Evolutionary conservation across 148 eudicot species (phyloP), one percentile per base, ranked within the genome.

Genomic region (Silene latifolia): DNA sequence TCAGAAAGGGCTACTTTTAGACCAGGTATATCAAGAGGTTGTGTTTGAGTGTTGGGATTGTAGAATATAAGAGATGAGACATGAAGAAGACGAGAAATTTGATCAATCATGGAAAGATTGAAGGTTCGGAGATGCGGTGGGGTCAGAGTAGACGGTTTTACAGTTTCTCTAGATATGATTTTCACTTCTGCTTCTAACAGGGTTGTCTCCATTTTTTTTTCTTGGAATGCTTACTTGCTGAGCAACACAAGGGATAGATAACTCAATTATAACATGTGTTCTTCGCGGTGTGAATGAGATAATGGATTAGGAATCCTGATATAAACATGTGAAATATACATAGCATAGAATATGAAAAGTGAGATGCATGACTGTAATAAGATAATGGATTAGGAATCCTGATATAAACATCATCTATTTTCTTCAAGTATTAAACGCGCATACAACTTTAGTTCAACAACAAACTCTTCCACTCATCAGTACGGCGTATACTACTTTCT

Each of bases 51-150:
- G 69, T 1, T 14, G 46, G 46, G 27, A 13, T 21, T 17, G 47
- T 74, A 63, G 69, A 74, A 46, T 17, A 74, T 5, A 63, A 74
- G 77, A 48, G 60, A 27, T 23, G 77, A 18, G 69, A 63, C 67
- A 48, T 74, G 69, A 24, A 74, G 12, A 0, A 42, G 42, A 42
- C 60, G 21, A 25, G 46, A 23, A 1, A 63, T 10, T 19, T 74
- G 77, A 47, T 74, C 77, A 15, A 74, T 39, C 59, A 63, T 35
- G 6, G 77, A 74, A 17, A 74, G 70, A 47, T 24, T 74, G 42
- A 60, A 60, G 7, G n/a, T 47, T 24, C 13, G 27, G 77, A 62
- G 69, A 48, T 74, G 69, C 23, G 29, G 0, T 4, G 77, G 77
- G 0, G 77, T 74, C 0, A 70, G 60, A 4, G 47, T 17, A 1